Percentiles rank a stretch among this genome's conserved stretches.
Evolutionary conservation across 306 rosid species (phyloP).

Genomic region (Dalbergia cochinchinensis): DNA sequence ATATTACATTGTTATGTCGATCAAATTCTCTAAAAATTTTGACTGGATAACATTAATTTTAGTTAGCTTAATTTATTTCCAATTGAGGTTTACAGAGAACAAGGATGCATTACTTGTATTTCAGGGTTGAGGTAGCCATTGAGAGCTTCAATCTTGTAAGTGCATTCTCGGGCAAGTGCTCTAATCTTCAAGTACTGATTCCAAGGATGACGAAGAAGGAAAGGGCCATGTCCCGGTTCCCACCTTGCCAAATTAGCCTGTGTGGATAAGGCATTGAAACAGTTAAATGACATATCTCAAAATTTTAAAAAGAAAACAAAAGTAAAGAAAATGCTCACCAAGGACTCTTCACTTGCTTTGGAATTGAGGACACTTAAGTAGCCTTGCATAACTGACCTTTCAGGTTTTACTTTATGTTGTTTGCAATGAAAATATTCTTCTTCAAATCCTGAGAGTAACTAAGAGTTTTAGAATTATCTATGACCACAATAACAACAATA

Average conservation of each 20-base stretch:
- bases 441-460: constrained; percentile 66
- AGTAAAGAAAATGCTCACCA: constrained; percentile 52
- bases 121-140: constrained; percentile 56
- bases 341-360: constrained; percentile 71
- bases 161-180: constrained; percentile 72
- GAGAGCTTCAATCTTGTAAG: constrained; percentile 82
- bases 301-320: neutral
- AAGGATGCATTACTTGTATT: constrained; percentile 57
- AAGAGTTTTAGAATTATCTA: neutral
- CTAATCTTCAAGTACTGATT: constrained; percentile 83
- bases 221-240: constrained; percentile 94
- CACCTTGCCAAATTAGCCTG: constrained; percentile 92
- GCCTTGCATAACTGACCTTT: constrained; percentile 61
- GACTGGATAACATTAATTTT: too few species aligned
- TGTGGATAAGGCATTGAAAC: constrained; percentile 18
- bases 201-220: constrained; percentile 86
- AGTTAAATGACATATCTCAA: neutral
- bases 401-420: constrained; percentile 51
- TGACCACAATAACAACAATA: too few species aligned
- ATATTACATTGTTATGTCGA: too few species aligned
- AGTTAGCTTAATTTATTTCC: too few species aligned
- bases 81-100: neutral
- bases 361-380: constrained; percentile 77
- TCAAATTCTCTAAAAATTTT: too few species aligned
- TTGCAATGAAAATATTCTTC: constrained; percentile 60